These are phyloP conservation scores for Serpula lacrymans DNA, from an alignment of 768 basidiomycete genomes.

Conservation along the genomic window DNA sequence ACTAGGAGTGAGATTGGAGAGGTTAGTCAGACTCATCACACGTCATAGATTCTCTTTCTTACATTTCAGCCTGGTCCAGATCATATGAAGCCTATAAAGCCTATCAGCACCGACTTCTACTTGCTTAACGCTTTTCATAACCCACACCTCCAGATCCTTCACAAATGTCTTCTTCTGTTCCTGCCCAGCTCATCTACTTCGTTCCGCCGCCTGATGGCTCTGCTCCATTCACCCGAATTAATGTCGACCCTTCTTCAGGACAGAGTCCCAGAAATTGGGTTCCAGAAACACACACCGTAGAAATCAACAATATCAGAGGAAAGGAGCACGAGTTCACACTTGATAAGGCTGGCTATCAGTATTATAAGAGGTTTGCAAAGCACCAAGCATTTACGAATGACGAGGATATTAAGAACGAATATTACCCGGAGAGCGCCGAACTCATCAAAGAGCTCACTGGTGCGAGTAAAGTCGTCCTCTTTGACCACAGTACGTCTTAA, in stretches of 20 bases:
- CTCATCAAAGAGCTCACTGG: slow-evolving; percentile 59
- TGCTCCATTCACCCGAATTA: slow-evolving; percentile 36
- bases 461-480: slow-evolving; percentile 56
- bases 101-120: no score
- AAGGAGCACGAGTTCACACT: slow-evolving; percentile 42
- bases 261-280: slow-evolving; percentile 35
- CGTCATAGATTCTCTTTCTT: no score
- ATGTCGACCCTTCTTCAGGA: slow-evolving; percentile 32
- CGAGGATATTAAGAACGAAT: slow-evolving; percentile 48
- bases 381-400: slow-evolving; percentile 48
- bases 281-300: slow-evolving; percentile 23
- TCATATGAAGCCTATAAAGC: no score
- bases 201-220: slow-evolving; percentile 36
- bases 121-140: no score
- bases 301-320: slow-evolving; percentile 53
- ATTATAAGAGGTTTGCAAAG: slow-evolving; percentile 33
- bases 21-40: no score
- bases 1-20: no score
- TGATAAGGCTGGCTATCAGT: slow-evolving; percentile 54
- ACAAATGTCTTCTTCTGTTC: no score
- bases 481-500: slow-evolving; percentile 58
- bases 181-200: slow-evolving; percentile 36
- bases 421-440: slow-evolving; percentile 59
- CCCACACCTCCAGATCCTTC: no score
- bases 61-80: no score